Evolutionary conservation across 2,329 filamentous ascomycete genomes (phyloP).

Genomic region (Venturia effusa): DNA sequence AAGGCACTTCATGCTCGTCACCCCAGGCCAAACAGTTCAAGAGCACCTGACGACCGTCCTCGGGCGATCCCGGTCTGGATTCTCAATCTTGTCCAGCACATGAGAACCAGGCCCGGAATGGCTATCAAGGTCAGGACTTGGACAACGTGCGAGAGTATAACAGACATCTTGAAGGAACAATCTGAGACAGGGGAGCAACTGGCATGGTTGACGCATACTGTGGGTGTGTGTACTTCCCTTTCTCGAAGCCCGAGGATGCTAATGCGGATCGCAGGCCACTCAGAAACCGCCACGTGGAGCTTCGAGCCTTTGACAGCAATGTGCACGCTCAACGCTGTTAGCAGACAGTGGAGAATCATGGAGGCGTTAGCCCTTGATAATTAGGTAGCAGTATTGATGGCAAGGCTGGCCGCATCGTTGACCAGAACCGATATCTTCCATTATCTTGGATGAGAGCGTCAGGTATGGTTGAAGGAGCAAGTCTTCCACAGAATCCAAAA

Average conservation of each 20-base stretch:
- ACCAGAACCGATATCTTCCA: not conserved
- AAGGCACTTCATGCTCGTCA: not conserved
- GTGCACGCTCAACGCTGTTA: not conserved
- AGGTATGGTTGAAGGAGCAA: not conserved
- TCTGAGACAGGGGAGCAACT: not conserved
- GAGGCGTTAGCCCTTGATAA: not conserved
- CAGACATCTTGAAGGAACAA: not conserved
- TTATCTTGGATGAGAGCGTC: not conserved
- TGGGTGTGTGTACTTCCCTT: not conserved
- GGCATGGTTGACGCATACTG: not conserved
- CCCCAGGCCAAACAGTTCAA: too few relatives aligned
- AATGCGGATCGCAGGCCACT: slow-evolving; percentile 27
- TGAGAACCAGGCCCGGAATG: not conserved
- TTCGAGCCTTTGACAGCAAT: slow-evolving; percentile 4
- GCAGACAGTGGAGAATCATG: not conserved
- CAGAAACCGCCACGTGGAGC: slow-evolving; percentile 29
- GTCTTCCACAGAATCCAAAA: not conserved
- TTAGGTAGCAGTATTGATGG: not conserved
- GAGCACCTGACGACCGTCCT: not conserved
- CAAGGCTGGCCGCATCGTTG: not conserved
- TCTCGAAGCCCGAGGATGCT: slow-evolving; percentile 17
- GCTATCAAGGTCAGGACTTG: not conserved
- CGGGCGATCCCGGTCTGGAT: not conserved
- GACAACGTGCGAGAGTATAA: not conserved
- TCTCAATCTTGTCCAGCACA: not conserved